These are phyloP conservation scores for Ceratobasidium sp. DNA, from an alignment of 1,284 basidiomycete genomes.

Conservation along the genomic window DNA sequence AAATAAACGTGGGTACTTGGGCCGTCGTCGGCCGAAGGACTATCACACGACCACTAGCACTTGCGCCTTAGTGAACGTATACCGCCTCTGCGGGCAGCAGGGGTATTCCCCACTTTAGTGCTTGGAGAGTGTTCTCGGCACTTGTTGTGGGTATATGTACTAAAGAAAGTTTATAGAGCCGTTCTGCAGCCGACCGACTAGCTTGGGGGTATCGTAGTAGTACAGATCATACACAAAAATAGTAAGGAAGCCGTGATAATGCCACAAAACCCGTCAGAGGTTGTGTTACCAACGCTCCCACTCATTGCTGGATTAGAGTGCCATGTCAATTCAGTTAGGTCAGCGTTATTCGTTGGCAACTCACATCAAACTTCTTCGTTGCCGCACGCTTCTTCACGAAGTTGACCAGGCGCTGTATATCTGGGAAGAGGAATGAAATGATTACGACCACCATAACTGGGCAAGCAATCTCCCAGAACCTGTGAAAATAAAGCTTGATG, in stretches of 20 bases:
- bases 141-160: too few species aligned
- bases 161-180: too few species aligned
- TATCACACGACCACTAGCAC: too few species aligned
- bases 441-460: conserved; percentile 69
- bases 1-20: too few species aligned
- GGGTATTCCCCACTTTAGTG: too few species aligned
- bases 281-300: too few species aligned
- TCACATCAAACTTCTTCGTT: conserved; percentile 21
- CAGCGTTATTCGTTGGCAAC: neutral
- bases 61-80: too few species aligned
- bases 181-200: too few species aligned
- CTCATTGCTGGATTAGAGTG: neutral
- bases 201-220: too few species aligned
- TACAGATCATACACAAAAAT: neutral
- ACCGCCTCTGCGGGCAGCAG: too few species aligned
- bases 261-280: neutral
- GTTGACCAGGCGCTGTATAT: conserved; percentile 56
- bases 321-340: neutral
- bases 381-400: conserved; percentile 33
- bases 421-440: conserved; percentile 65
- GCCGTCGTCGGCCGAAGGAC: too few species aligned
- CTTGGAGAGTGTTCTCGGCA: too few species aligned
- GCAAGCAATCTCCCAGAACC: conserved; percentile 75
- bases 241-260: neutral
- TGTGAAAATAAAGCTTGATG: conserved; percentile 50